These are phyloP conservation scores for Apophysomyces ossiformis DNA, from an alignment of 371 early-diverging fungal genomes.

Conservation along the genomic window DNA sequence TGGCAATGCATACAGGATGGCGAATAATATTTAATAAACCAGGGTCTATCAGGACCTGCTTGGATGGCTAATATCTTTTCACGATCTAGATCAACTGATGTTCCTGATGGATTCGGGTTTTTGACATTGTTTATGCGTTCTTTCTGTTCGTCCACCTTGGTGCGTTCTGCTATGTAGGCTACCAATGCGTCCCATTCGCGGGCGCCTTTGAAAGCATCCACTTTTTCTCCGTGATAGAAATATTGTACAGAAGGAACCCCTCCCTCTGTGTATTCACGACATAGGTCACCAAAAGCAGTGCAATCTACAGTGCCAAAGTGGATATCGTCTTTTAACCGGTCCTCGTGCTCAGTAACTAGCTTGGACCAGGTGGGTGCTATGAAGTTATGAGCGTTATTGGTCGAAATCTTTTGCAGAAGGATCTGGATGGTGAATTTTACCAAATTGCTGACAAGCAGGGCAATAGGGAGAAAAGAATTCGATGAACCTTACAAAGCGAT, in stretches of 20 bases:
- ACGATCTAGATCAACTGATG: slow-evolving; percentile 34
- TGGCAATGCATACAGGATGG: slow-evolving; percentile 93
- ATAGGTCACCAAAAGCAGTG: slow-evolving; percentile 66
- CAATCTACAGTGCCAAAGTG: slow-evolving; percentile 84
- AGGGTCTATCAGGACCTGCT: slow-evolving; percentile 35
- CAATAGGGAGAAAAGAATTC: slow-evolving; percentile 48
- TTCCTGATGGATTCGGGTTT: slow-evolving; percentile 35
- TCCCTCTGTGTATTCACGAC: slow-evolving; percentile 59
- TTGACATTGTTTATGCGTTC: background rate
- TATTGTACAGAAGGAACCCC: slow-evolving; percentile 70
- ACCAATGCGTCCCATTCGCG: slow-evolving; percentile 3
- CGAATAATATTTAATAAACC: slow-evolving; percentile 84
- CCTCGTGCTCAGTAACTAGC: slow-evolving; percentile 40
- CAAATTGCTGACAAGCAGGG: slow-evolving; percentile 38
- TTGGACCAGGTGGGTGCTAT: slow-evolving; percentile 61
- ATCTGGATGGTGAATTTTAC: slow-evolving; percentile 21
- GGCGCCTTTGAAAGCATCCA: slow-evolving; percentile 45
- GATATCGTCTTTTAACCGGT: slow-evolving; percentile 46
- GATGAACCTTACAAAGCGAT: slow-evolving; percentile 36
- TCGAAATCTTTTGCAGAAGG: slow-evolving; percentile 28
- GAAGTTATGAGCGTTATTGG: too few species aligned
- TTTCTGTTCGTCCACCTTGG: background rate
- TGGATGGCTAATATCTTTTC: slow-evolving; percentile 22
- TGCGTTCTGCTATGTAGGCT: slow-evolving; percentile 2
- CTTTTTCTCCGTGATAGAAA: slow-evolving; percentile 62